A percentile compares a stretch with the other conserved stretches of the same genome.
These are phyloP conservation scores for Syncephalis fuscata DNA, from an alignment of 371 early-diverging fungal species.

Conservation along the genomic window DNA sequence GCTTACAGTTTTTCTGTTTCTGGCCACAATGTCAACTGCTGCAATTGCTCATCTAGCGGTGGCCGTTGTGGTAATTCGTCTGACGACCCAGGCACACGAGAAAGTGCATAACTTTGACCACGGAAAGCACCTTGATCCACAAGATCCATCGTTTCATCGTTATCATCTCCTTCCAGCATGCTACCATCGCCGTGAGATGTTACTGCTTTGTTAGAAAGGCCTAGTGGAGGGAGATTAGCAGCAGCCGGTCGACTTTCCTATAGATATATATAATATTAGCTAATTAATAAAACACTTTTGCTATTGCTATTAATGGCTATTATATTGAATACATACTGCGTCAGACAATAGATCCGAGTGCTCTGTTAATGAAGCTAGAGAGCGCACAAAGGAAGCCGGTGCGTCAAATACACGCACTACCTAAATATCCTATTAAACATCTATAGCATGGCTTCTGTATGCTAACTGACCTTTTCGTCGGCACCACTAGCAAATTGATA, in stretches of 20 bases:
- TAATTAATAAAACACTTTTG: not conserved
- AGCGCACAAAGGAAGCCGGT: slow-evolving; percentile 58
- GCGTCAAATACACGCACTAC: slow-evolving; percentile 83
- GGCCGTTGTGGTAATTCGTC: slow-evolving; percentile 37
- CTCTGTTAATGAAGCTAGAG: slow-evolving; percentile 32
- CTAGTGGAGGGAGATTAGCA: slow-evolving; percentile 80
- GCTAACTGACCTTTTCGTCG: slow-evolving; percentile 66
- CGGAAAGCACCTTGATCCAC: slow-evolving; percentile 5
- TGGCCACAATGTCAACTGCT: slow-evolving; percentile 91
- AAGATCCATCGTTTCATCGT: too few relatives aligned
- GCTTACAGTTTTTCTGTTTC: slow-evolving; percentile 77
- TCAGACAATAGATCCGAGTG: slow-evolving; percentile 13
- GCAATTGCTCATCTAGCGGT: slow-evolving; percentile 77
- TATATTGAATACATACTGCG: not conserved
- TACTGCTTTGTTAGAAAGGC: slow-evolving; percentile 90
- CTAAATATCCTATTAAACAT: slow-evolving; percentile 7
- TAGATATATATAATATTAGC: slow-evolving; percentile 9
- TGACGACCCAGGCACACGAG: slow-evolving; percentile 28
- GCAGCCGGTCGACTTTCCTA: slow-evolving; percentile 37
- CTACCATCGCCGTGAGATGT: slow-evolving; percentile 19
- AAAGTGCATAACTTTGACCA: slow-evolving; percentile 26
- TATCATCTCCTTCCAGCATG: too few relatives aligned
- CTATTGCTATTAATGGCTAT: too few relatives aligned
- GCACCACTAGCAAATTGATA: slow-evolving; percentile 77
- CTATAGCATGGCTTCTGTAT: not conserved